Conservation (phyloP, 257 asterid genomes). For the Cruciata laevipes region DNA sequence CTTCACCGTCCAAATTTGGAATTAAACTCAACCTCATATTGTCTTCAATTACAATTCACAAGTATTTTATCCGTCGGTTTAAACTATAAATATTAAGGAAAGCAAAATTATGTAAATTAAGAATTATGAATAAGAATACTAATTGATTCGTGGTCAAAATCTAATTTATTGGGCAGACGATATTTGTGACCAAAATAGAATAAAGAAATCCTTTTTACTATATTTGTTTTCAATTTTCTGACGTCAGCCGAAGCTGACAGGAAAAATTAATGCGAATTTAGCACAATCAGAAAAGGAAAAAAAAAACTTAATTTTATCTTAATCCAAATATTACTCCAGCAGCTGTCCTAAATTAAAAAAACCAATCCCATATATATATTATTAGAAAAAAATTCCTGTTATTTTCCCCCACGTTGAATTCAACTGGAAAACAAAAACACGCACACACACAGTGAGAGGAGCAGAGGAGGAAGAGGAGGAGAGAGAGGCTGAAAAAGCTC, state of each 20-base stretch:
- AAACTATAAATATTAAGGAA: too few relatives aligned
- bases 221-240: neutral
- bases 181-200: neutral
- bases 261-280: neutral
- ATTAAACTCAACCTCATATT: neutral
- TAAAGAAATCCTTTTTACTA: too few relatives aligned
- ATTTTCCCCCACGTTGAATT: conserved; percentile 16
- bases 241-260: neutral
- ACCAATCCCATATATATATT: too few relatives aligned
- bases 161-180: neutral
- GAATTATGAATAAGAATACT: too few relatives aligned
- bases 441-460: neutral
- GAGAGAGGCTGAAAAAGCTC: conserved; percentile 10
- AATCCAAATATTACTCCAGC: neutral
- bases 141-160: too few relatives aligned
- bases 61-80: too few relatives aligned
- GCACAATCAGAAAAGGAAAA: neutral
- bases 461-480: conserved; percentile 3
- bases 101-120: too few relatives aligned
- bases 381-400: neutral
- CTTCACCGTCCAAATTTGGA: neutral
- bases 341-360: neutral
- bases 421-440: conserved; percentile 3
- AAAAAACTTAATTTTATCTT: neutral
- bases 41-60: neutral